These are phyloP conservation scores for Mariannaea sp. DNA, from an alignment of 2,329 filamentous ascomycete species.

Conservation along the genomic window DNA sequence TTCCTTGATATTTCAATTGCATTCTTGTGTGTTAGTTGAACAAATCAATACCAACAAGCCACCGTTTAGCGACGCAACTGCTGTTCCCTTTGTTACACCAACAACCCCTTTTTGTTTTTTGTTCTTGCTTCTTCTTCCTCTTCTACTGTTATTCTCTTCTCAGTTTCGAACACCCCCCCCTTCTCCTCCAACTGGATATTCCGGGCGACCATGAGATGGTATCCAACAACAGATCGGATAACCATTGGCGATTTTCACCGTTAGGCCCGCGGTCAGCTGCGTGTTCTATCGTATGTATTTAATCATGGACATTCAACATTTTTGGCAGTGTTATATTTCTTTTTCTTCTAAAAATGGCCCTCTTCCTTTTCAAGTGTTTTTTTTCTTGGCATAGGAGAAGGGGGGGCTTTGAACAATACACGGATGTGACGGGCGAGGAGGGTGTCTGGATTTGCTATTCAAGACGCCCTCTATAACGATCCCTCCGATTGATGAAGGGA, in stretches of 20 bases:
- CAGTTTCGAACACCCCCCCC: slow-evolving; percentile 3
- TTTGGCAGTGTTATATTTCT: slow-evolving; percentile 5
- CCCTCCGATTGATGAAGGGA: slow-evolving; percentile 20
- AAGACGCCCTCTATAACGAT: slow-evolving; percentile 11
- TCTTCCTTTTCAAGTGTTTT: slow-evolving; percentile 7
- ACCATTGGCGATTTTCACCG: slow-evolving; percentile 11
- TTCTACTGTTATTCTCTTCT: no score
- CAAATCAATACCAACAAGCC: slow-evolving; percentile 33
- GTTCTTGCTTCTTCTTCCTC: no score
- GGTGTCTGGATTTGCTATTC: not conserved
- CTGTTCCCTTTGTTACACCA: slow-evolving; percentile 35
- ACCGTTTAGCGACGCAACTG: slow-evolving; percentile 36
- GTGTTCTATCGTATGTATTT: slow-evolving; percentile 35
- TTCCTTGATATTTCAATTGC: slow-evolving; percentile 34
- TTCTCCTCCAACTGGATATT: slow-evolving; percentile 18
- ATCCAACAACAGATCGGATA: slow-evolving; percentile 3
- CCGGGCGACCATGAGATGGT: slow-evolving; percentile 2
- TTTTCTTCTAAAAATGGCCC: slow-evolving; percentile 8
- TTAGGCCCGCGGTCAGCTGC: slow-evolving; percentile 14
- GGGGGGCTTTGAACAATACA: slow-evolving; percentile 12
- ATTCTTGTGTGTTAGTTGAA: slow-evolving; percentile 40
- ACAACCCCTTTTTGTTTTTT: no score
- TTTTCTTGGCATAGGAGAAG: slow-evolving; percentile 1
- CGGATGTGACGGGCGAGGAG: slow-evolving; percentile 4
- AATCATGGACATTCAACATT: slow-evolving; percentile 34